Base-by-base conservation (phyloP, 345 rosid genomes). In the Moricandia arvensis region DNA sequence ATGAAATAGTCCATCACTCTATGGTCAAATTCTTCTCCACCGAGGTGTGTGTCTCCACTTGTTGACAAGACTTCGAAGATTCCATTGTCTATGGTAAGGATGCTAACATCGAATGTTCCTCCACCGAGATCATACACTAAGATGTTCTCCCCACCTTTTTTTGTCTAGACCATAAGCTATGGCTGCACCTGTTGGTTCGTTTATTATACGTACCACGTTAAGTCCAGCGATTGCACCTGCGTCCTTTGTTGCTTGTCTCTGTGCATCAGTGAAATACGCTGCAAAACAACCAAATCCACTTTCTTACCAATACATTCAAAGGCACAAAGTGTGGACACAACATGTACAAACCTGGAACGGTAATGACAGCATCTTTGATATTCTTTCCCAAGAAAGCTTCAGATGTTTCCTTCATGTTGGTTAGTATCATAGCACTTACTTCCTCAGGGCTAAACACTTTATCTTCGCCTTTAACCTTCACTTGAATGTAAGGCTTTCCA, bases 401-500 rank as follows among this genome's bases (percentile, higher is more conserved):
- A n/a, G 91, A 85, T 8, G 87, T 85, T 51, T 87, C 87, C 74
- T 81, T 85, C 91, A 87, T 87, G 79, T 87, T 87, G 15, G 66
- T 77, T 61, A 87, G 34, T 33, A 85, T 80, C 91, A 87, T 87
- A 8, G 87, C 85, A 63, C 87, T 84, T 66, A 87, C 80, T 63
- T 87, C 89, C 75, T 88, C 91, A 1, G 91, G 89, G 82, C 88
- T 86, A 79, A 86, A 88, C 51, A 84, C 80, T 73, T 76, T 88
- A 11, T 27, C 73, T 59, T 84, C 88, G 4, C 88, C 89, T 79
- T 83, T 88, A 59, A 78, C 74, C 27, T 72, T 78, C 47, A 78
- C 74, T 11, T 78, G 73, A 78, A 78, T 66, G 21, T 73, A 67
- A 67, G 81, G 78, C 74, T 73, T 78, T n/a, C 74, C 74, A 59